These are phyloP conservation scores for Boletus vinaceobasis DNA, from an alignment of 768 basidiomycete genomes.

Conservation along the genomic window DNA sequence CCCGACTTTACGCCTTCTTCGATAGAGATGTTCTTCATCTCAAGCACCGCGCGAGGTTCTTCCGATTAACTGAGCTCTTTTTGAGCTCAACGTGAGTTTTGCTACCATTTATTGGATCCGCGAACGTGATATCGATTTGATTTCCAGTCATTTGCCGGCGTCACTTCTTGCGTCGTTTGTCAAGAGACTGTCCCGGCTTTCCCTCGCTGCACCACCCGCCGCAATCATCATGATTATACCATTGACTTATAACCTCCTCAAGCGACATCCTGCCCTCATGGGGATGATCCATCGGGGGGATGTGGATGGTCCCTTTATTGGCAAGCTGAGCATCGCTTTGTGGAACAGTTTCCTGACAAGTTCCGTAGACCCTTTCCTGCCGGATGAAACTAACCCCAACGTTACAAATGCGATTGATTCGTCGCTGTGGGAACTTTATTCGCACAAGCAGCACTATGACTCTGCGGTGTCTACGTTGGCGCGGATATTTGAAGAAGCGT, in stretches of 20 bases:
- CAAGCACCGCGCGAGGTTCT: conserved; percentile 92
- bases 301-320: conserved; percentile 32
- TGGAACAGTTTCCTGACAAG: conserved; percentile 1
- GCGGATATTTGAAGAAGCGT: conserved; percentile 83
- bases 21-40: conserved; percentile 86
- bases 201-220: conserved; percentile 82
- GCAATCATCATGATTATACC: conserved; percentile 90
- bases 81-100: conserved; percentile 80
- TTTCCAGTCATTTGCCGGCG: conserved; percentile 75
- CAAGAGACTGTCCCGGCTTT: conserved; percentile 83
- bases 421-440: conserved; percentile 88
- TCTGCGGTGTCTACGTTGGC: conserved; percentile 82
- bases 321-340: conserved; percentile 21
- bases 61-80: conserved; percentile 88
- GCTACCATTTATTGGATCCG: neutral
- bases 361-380: conserved; percentile 65
- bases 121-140: conserved; percentile 1
- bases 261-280: conserved; percentile 90
- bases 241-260: conserved; percentile 92
- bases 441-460: conserved; percentile 81
- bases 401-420: conserved; percentile 78
- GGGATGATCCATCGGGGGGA: conserved; percentile 78
- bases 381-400: conserved; percentile 66
- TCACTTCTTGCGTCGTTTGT: conserved; percentile 93
- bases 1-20: conserved; percentile 84